Percentiles rank a stretch among this genome's conserved stretches.
Evolutionary conservation across 192 early-diverging fungal species (phyloP).

Genomic region (Gaertneriomyces sp.): DNA sequence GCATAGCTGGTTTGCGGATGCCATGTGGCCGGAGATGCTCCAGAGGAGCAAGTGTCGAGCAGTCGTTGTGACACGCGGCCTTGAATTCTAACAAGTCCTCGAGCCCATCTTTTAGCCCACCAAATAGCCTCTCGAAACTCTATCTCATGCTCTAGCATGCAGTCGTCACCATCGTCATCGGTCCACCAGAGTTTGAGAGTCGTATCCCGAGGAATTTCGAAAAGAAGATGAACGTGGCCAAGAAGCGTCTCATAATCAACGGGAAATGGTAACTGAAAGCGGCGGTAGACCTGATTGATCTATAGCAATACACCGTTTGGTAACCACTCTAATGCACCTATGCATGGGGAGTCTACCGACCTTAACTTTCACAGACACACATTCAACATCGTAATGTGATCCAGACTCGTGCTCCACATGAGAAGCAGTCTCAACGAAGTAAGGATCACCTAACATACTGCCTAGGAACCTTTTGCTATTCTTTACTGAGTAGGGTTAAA

Average conservation of each 20-base stretch:
- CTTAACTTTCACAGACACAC: too few relatives aligned
- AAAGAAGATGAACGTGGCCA: constrained; percentile 12
- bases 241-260: constrained; percentile 3
- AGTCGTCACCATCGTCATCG: constrained; percentile 25
- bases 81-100: constrained; percentile 3
- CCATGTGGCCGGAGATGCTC: too few relatives aligned
- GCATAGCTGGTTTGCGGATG: too few relatives aligned
- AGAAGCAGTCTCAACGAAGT: too few relatives aligned
- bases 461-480: too few relatives aligned
- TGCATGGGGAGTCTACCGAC: neutral
- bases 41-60: too few relatives aligned
- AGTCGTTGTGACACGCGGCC: neutral
- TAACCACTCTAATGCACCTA: neutral
- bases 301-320: neutral
- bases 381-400: too few relatives aligned
- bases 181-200: constrained; percentile 15
- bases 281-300: neutral
- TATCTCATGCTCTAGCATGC: constrained; percentile 7
- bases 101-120: neutral
- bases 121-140: constrained; percentile 15
- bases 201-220: neutral
- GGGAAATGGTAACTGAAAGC: neutral
- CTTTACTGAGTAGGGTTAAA: too few relatives aligned
- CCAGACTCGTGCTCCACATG: too few relatives aligned
- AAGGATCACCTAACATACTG: too few relatives aligned